Conservation (phyloP, 768 basidiomycete species). For the Amanita pallidorosea region DNA sequence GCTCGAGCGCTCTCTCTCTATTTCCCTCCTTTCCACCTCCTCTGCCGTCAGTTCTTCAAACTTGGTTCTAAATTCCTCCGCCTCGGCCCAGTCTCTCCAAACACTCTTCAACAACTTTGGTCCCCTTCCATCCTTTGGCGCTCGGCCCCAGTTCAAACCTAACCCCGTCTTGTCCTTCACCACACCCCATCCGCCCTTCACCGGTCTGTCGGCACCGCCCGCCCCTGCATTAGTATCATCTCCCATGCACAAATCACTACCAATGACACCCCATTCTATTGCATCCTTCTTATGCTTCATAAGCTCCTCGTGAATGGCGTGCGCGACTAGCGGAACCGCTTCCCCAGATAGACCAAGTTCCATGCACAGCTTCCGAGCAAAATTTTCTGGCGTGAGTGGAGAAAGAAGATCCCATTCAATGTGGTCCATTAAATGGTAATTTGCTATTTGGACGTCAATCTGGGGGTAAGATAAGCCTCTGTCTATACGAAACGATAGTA, state of each 20-base stretch:
- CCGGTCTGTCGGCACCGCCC: conserved; percentile 15
- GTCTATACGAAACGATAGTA: background rate
- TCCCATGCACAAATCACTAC: conserved; percentile 27
- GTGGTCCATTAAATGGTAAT: conserved; percentile 84
- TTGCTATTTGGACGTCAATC: conserved; percentile 97
- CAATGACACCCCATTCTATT: conserved; percentile 87
- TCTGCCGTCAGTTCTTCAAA: conserved; percentile 83
- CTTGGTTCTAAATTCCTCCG: conserved; percentile 80
- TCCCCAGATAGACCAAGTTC: conserved; percentile 88
- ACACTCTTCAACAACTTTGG: conserved; percentile 77
- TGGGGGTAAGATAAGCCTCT: conserved; percentile 16
- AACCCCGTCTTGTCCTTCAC: conserved; percentile 78
- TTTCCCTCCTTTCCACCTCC: conserved; percentile 85
- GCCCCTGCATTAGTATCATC: conserved; percentile 14
- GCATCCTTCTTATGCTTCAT: conserved; percentile 93
- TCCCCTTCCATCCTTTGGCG: conserved; percentile 69
- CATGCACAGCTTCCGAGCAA: conserved; percentile 65
- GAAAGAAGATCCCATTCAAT: conserved; percentile 99
- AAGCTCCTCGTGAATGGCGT: conserved; percentile 92
- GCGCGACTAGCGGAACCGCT: conserved; percentile 79
- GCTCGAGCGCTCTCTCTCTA: conserved; percentile 79
- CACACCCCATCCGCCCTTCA: conserved; percentile 36
- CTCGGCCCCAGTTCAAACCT: conserved; percentile 66
- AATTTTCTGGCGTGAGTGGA: conserved; percentile 78
- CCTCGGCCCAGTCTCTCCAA: conserved; percentile 93